Base-by-base conservation (phyloP, 495 filamentous ascomycete species). In the Xylaria sp. region DNA sequence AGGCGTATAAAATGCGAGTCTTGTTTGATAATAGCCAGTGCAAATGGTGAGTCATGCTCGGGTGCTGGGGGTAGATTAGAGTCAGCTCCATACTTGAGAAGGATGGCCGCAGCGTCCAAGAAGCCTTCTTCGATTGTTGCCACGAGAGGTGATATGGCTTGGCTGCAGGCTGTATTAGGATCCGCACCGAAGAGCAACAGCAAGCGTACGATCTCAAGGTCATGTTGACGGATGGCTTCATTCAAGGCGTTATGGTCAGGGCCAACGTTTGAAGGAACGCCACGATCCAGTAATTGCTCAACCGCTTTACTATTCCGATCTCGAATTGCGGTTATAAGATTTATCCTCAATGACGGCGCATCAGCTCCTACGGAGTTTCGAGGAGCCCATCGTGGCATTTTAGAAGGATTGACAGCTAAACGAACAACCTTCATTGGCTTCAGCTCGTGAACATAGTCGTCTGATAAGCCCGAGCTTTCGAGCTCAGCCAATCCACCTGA, bases 11-110 rank as follows among this genome's bases (percentile, higher is more conserved):
- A 73, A 37, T 79, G 77, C n/a, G 81, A 77, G 33, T 82, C 83
- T 68, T 79, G 78, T 46, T 82, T 73, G 15, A 72, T 31, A 5
- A 84, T 75, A 9, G 82, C 73, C 29, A 78, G 68, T 15, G 77
- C 78, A 21, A 87, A 79, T 0, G 86, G 83, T 5, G 82, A 78
- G 44, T 86, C 83, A 9, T 74, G 55, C 24, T 82, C 79, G 1
- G 78, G 71, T 1, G 80, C 83, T 5, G 82, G 80, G 5, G 75
- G 61, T 4, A 82, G 75, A 72, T 87, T 88, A 11, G 84, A 77
- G 70, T 88, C 84, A 1, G 86, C 87, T 19, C 84, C 83, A 69
- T 85, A 84, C 71, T 86, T 82, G 6, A 88, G 75, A 9, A 89
- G 78, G 55, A 86, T 73, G 37, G 76, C 80, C 3, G 83, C 81